A percentile compares a stretch with the other conserved stretches of the same genome.
Evolutionary conservation across 257 asterid genomes (phyloP).

Genomic region (Nicotiana attenuata): DNA sequence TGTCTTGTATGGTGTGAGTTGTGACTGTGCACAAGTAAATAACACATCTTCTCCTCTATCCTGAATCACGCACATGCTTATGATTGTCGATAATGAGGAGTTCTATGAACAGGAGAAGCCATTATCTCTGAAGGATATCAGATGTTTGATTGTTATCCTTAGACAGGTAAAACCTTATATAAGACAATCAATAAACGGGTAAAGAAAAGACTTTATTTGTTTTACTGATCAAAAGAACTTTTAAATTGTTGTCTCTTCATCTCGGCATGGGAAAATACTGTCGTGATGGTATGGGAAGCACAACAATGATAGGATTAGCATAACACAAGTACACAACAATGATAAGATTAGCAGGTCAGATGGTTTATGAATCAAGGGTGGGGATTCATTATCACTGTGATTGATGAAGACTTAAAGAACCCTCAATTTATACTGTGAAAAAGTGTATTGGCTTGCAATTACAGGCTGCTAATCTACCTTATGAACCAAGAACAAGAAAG

Average conservation of each 20-base stretch:
- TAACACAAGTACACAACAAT: background rate
- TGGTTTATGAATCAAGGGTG: background rate
- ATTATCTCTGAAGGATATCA: conserved; percentile 67
- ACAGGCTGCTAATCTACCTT: background rate
- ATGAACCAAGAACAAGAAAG: background rate
- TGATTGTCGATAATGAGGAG: conserved; percentile 91
- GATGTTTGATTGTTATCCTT: conserved; percentile 69
- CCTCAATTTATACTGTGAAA: background rate
- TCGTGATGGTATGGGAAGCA: background rate
- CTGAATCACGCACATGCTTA: conserved; percentile 86
- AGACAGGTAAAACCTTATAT: conserved; percentile 62
- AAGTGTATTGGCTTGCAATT: background rate
- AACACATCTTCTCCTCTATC: conserved; percentile 12
- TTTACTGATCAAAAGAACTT: background rate
- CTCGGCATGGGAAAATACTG: background rate
- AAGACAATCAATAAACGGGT: background rate
- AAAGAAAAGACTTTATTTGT: background rate
- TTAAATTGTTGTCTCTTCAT: background rate
- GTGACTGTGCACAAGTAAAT: conserved; percentile 17
- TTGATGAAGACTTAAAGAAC: background rate
- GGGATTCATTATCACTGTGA: background rate
- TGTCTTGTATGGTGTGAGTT: background rate
- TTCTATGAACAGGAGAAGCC: conserved; percentile 96
- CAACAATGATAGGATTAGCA: background rate
- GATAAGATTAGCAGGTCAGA: background rate